A percentile compares a stretch with the other conserved stretches of the same genome.
phyloP scores from a whole-genome alignment of 2,329 filamentous ascomycete species.

The Sporothrix humicola region DNA sequence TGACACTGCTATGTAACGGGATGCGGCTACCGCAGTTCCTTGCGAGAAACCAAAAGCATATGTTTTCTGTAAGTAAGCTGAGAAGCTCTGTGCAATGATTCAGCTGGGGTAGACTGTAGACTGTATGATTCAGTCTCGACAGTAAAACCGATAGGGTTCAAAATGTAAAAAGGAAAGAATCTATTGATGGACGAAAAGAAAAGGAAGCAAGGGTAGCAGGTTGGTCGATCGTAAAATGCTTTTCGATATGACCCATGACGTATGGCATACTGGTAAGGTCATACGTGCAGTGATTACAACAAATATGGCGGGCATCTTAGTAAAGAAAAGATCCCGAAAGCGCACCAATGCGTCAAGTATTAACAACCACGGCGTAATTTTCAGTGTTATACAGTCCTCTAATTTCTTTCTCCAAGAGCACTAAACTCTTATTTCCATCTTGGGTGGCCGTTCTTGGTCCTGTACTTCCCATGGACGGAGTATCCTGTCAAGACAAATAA shows the following conservation, averaged over 20 bases:
- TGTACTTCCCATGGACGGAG: neutral
- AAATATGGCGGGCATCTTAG: no score
- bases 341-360: neutral
- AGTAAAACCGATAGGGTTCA: neutral
- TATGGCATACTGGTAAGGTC: neutral
- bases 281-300: neutral
- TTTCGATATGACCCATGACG: neutral
- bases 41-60: neutral
- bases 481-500: neutral
- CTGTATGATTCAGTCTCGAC: neutral
- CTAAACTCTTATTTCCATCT: neutral
- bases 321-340: neutral
- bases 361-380: neutral
- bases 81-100: neutral
- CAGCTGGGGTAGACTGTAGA: no score
- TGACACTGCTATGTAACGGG: constrained; percentile 1
- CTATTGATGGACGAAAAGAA: neutral
- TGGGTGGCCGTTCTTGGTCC: neutral
- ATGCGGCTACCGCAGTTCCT: neutral
- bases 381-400: neutral
- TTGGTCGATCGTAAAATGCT: no score
- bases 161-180: neutral
- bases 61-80: neutral
- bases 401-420: neutral
- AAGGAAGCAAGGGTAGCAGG: neutral